Conservation (phyloP, 441 rosid species). For the Populus trichocarpa region DNA sequence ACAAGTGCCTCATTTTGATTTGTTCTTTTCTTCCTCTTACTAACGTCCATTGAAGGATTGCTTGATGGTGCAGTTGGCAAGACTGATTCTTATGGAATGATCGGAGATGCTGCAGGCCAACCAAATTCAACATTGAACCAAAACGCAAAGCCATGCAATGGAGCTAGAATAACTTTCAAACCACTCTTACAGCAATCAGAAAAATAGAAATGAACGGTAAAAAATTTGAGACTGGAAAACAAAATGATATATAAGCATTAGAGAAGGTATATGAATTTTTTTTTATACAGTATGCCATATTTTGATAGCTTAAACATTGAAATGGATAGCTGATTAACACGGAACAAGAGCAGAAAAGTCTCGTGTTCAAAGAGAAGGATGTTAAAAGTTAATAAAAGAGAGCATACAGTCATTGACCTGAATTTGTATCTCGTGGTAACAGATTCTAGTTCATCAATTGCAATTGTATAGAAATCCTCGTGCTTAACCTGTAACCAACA, state of each 20-base stretch:
- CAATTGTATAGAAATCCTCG: conserved; percentile 75
- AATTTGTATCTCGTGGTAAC: conserved; percentile 67
- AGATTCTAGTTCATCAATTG: conserved; percentile 79
- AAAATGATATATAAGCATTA: no score
- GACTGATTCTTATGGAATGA: conserved; percentile 27
- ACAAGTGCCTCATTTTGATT: conserved; percentile 71
- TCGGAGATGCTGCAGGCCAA: conserved; percentile 45
- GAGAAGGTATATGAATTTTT: no score
- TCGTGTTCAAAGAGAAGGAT: no score
- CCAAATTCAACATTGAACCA: conserved; percentile 95
- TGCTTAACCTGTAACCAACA: conserved; percentile 64
- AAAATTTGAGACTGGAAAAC: no score
- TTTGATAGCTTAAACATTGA: no score
- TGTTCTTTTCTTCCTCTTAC: conserved; percentile 59
- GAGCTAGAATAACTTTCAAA: no score
- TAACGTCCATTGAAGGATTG: conserved; percentile 43
- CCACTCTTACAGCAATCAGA: no score
- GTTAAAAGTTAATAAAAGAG: conserved; percentile 11
- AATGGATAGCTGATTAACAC: no score
- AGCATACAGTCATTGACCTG: conserved; percentile 84
- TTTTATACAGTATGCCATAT: no score
- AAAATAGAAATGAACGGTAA: no score
- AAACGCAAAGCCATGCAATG: conserved; percentile 94
- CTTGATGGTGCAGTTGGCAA: conserved; percentile 31
- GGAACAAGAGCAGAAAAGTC: no score